These are phyloP conservation scores for Eucalyptus sp. DNA, from an alignment of 345 rosid genomes.

Conservation along the genomic window DNA sequence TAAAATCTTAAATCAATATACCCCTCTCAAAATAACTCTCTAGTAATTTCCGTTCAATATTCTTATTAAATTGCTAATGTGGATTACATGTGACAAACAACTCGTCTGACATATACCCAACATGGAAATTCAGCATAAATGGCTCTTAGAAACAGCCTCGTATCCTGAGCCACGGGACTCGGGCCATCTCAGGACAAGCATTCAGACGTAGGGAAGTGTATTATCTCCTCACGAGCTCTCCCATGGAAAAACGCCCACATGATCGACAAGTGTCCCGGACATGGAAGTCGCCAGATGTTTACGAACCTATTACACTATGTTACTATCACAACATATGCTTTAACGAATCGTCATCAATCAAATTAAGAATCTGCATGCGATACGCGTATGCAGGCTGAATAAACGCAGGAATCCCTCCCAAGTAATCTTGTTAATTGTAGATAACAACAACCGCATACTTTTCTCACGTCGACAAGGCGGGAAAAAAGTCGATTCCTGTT, in stretches of 20 bases:
- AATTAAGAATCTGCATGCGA: background rate
- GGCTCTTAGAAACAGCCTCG: background rate
- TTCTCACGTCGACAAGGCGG: background rate
- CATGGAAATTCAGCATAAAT: background rate
- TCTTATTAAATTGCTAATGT: background rate
- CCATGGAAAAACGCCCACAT: background rate
- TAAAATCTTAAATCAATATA: background rate
- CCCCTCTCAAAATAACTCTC: background rate
- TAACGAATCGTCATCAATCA: background rate
- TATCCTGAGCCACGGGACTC: background rate
- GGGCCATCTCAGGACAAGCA: background rate
- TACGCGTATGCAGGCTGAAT: background rate
- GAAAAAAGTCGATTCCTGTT: background rate
- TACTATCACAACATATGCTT: background rate
- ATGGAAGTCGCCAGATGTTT: background rate
- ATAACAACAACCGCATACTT: background rate
- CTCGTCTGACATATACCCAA: fast-evolving
- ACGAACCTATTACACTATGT: background rate
- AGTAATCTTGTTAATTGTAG: background rate
- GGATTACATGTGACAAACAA: background rate
- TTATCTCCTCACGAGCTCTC: background rate
- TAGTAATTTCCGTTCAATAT: fast-evolving
- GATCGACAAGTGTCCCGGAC: background rate
- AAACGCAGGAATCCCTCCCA: background rate
- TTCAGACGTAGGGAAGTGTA: background rate